Base-by-base conservation (phyloP, 2,329 filamentous ascomycete genomes). In the Talaromyces sp. region DNA sequence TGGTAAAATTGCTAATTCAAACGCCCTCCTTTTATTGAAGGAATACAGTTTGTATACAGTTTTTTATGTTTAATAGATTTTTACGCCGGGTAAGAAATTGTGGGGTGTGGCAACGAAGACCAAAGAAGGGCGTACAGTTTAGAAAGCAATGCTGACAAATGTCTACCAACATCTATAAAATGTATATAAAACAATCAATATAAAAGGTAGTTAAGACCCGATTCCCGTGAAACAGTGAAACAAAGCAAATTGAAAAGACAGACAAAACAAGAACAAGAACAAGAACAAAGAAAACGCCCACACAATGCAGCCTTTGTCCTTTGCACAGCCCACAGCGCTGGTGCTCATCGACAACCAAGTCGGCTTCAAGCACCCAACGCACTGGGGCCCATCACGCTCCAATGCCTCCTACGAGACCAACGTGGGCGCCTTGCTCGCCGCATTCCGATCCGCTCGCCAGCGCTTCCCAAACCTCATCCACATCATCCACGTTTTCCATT, bases 311-410 rank as follows among this genome's bases (percentile, higher is more conserved):
- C 35, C 58, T 27, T 54, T 60, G 24, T 32, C 58, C 43, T 60
- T 60, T 49, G 24, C 43, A 31, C 55, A 63, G 4, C 73, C 69
- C 29, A 80, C 79, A 1, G 78, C 76, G 6, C 71, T 82, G 35
- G 70, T 82, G 56, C 67, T 82, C 11, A 79, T 82, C 58, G 80
- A 82, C 68, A 76, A 79, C 43, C 80, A 82, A 67, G 66, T 73
- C 26, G 79, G 66, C 51, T 78, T 82, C 66, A 68, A 64, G 17
- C 69, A 77, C 38, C 70, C 67, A 55, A 72, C 73, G 3, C 68
- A 75, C 64, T 80, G 75, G 74, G 77, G 78, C 10, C 65, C 69
- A 5, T 64, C 68, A 9, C 76, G 79, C 51, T 80, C 77, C 58
- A 82, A 79, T 55, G 78, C 77, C 2, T 55, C 65, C 19, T 80